These are phyloP conservation scores for Monotropa hypopitys DNA, from an alignment of 179 eudicot species.

Conservation along the genomic window DNA sequence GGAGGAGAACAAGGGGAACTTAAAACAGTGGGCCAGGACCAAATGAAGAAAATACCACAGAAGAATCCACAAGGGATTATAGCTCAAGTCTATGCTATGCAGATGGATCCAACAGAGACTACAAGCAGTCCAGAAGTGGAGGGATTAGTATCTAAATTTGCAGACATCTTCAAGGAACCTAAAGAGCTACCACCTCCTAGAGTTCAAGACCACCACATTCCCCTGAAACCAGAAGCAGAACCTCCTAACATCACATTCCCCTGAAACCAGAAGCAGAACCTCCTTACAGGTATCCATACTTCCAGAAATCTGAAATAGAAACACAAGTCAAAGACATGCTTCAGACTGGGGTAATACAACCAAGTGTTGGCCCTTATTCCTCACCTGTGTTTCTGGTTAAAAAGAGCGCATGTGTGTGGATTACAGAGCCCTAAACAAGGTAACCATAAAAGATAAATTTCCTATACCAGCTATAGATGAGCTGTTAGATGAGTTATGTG, in stretches of 20 bases:
- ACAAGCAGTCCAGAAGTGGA: background rate
- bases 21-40: too few relatives aligned
- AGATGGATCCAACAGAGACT: too few relatives aligned
- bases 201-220: background rate
- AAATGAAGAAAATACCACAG: too few relatives aligned
- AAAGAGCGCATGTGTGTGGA: too few relatives aligned
- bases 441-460: too few relatives aligned
- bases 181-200: background rate
- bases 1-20: too few relatives aligned
- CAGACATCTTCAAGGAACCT: background rate
- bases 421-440: too few relatives aligned
- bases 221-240: background rate
- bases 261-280: background rate
- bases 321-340: background rate
- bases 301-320: background rate
- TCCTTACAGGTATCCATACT: background rate
- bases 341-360: background rate
- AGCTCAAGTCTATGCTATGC: too few relatives aligned
- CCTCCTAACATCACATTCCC: background rate
- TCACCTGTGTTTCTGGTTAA: too few relatives aligned
- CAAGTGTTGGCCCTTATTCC: background rate
- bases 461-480: too few relatives aligned
- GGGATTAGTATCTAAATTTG: background rate
- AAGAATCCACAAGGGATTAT: too few relatives aligned
- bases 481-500: too few relatives aligned